Conservation (phyloP, 176 grass and related monocot genomes). For the Pharus latifolius region DNA sequence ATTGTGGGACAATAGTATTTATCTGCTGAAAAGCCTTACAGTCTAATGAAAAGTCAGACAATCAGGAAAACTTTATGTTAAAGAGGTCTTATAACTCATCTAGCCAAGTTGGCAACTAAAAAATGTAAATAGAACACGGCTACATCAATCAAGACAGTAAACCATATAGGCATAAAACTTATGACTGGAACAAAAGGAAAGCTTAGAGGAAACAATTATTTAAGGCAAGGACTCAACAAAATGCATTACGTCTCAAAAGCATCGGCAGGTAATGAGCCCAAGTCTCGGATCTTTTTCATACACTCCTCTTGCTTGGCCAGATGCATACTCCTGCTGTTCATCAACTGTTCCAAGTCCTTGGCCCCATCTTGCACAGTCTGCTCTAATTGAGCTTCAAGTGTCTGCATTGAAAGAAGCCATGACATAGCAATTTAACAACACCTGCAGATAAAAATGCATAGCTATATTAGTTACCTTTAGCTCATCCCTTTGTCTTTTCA, state of each 20-base stretch:
- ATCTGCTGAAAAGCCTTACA: neutral
- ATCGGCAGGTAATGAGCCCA: slow-evolving; percentile 88
- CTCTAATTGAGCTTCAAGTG: slow-evolving; percentile 64
- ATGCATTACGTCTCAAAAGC: slow-evolving; percentile 83
- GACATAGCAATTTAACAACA: slow-evolving; percentile 6
- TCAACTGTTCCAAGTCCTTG: slow-evolving; percentile 79
- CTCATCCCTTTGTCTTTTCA: slow-evolving; percentile 65
- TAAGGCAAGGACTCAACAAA: neutral
- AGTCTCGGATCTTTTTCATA: slow-evolving; percentile 92
- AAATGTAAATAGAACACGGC: neutral
- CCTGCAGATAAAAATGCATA: neutral
- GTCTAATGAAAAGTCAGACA: neutral
- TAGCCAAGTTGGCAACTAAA: neutral
- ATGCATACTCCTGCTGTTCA: slow-evolving; percentile 67
- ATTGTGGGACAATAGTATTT: neutral
- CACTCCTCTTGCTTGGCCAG: slow-evolving; percentile 89
- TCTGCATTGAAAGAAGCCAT: slow-evolving; percentile 32
- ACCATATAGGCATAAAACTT: neutral
- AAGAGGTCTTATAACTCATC: neutral
- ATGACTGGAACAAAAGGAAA: neutral
- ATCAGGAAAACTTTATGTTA: neutral
- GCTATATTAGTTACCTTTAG: slow-evolving; percentile 48
- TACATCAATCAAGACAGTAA: neutral
- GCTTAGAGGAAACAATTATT: neutral
- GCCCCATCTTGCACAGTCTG: slow-evolving; percentile 69